Evolutionary conservation across 345 rosid genomes (phyloP).

Genomic region (Syzygium jambos): DNA sequence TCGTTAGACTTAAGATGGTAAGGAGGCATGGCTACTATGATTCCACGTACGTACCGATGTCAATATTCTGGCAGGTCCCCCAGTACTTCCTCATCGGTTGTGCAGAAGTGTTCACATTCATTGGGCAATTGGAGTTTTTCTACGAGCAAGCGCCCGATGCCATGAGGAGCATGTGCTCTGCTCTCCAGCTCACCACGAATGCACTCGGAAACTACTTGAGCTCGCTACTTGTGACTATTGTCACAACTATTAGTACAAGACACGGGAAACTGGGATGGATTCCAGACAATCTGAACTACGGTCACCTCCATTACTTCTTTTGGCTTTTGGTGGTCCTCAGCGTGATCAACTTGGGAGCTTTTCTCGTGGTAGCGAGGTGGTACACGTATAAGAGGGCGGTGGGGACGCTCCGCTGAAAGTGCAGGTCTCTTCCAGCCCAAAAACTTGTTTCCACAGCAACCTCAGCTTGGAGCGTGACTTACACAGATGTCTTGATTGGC

Average conservation of each 20-base stretch:
- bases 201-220: conserved; percentile 31
- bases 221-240: conserved; percentile 20
- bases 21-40: conserved; percentile 17
- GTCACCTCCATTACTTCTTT: conserved; percentile 32
- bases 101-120: conserved; percentile 38
- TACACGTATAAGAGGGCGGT: conserved; percentile 28
- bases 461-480: neutral
- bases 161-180: conserved; percentile 40
- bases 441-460: neutral
- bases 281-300: conserved; percentile 27
- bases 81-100: conserved; percentile 42
- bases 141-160: conserved; percentile 51
- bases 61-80: conserved; percentile 44
- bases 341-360: conserved; percentile 19
- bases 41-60: conserved; percentile 11
- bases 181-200: conserved; percentile 16
- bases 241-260: conserved; percentile 12
- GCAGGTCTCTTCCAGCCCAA: neutral
- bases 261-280: conserved; percentile 30
- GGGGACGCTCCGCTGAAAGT: conserved; percentile 2
- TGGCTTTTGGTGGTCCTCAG: conserved; percentile 27
- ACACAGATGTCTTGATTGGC: neutral
- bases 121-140: conserved; percentile 42
- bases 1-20: conserved; percentile 16
- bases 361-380: conserved; percentile 22